These are phyloP conservation scores for Claviceps sp. DNA, from an alignment of 2,329 filamentous ascomycete species.

Conservation along the genomic window DNA sequence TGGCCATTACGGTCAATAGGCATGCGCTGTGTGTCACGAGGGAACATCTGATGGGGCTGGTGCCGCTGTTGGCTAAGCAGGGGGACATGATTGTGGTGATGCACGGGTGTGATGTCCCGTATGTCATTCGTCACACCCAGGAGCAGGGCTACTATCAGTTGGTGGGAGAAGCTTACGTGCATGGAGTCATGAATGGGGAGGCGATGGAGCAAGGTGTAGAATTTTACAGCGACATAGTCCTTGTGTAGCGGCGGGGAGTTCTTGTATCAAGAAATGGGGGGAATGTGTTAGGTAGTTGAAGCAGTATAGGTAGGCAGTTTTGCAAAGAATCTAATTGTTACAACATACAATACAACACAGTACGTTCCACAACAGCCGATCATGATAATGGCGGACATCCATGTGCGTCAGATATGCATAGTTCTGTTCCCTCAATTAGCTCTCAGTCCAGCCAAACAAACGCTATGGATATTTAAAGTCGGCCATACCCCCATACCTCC, in stretches of 20 bases:
- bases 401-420: too few relatives aligned
- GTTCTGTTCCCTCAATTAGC: too few relatives aligned
- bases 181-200: slow-evolving; percentile 8
- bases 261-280: too few relatives aligned
- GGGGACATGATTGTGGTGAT: slow-evolving; percentile 6
- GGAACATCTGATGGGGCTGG: slow-evolving; percentile 2
- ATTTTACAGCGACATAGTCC: background rate
- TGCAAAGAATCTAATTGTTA: too few relatives aligned
- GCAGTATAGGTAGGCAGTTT: too few relatives aligned
- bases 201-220: background rate
- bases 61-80: slow-evolving; percentile 3
- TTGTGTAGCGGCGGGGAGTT: background rate
- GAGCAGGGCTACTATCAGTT: slow-evolving; percentile 2
- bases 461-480: too few relatives aligned
- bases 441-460: too few relatives aligned
- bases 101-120: slow-evolving; percentile 7
- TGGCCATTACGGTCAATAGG: slow-evolving; percentile 1
- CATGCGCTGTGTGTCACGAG: slow-evolving; percentile 4
- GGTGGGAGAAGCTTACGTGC: slow-evolving; percentile 8
- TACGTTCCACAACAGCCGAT: too few relatives aligned
- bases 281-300: too few relatives aligned
- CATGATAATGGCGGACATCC: too few relatives aligned
- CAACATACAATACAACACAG: too few relatives aligned
- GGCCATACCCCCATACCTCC: too few relatives aligned
- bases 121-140: slow-evolving; percentile 3